Evolutionary conservation across 345 rosid genomes (phyloP).

Genomic region (Boechera stricta): DNA sequence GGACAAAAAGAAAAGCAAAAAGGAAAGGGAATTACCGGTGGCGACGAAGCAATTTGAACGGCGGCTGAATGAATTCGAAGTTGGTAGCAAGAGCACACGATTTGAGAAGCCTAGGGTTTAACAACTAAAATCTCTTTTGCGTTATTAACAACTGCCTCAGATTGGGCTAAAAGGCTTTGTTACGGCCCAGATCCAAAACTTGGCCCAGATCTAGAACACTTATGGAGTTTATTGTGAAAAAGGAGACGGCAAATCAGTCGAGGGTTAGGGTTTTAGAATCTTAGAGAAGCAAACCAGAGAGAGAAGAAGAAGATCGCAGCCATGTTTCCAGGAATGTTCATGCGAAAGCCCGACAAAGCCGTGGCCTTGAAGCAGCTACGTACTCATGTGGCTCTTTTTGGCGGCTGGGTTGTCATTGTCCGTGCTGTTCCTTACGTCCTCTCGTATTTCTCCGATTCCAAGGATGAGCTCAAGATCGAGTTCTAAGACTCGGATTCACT

Average conservation of each 20-base stretch:
- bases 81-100: neutral
- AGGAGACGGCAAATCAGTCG: slow-evolving; percentile 11
- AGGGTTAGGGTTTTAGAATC: slow-evolving; percentile 43
- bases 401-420: slow-evolving; percentile 64
- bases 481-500: slow-evolving; percentile 43
- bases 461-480: slow-evolving; percentile 84
- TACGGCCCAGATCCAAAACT: neutral
- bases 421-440: slow-evolving; percentile 78
- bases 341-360: slow-evolving; percentile 85
- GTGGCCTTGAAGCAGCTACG: slow-evolving; percentile 83
- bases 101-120: slow-evolving; percentile 38
- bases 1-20: neutral
- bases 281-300: slow-evolving; percentile 8
- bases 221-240: neutral
- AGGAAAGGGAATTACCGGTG: slow-evolving; percentile 18
- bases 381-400: slow-evolving; percentile 69
- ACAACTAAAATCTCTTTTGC: slow-evolving; percentile 1
- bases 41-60: slow-evolving; percentile 20
- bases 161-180: neutral
- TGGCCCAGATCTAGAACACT: neutral
- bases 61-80: slow-evolving; percentile 6
- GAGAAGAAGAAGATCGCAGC: neutral
- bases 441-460: slow-evolving; percentile 62
- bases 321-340: slow-evolving; percentile 92
- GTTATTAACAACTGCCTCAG: slow-evolving; percentile 3